A percentile compares a stretch with the other conserved stretches of the same genome.
Conservation (phyloP, 768 basidiomycete genomes). For the Myochromella boudieri region DNA sequence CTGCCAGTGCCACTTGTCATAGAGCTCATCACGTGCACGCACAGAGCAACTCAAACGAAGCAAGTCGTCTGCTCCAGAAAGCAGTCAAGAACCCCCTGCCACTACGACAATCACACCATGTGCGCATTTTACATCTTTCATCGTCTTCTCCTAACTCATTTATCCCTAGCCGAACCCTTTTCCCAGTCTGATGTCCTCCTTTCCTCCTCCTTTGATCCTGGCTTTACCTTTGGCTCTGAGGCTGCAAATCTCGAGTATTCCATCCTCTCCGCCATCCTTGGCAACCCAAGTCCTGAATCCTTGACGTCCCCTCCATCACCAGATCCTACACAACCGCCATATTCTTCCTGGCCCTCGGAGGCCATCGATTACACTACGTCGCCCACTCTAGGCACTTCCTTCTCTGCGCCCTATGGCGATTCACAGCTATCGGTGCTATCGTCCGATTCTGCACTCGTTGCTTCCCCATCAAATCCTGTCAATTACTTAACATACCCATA, state of each 20-base stretch:
- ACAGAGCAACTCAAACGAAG: conserved; percentile 50
- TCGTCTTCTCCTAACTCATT: conserved; percentile 13
- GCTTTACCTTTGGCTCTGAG: conserved; percentile 77
- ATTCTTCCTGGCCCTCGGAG: conserved; percentile 45
- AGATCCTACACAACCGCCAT: conserved; percentile 29
- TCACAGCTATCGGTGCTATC: conserved; percentile 36
- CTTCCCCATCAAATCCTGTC: conserved; percentile 34
- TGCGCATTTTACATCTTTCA: conserved; percentile 18
- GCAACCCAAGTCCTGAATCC: conserved; percentile 64
- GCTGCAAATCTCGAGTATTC: conserved; percentile 95
- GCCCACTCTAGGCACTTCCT: conserved; percentile 27
- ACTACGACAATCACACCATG: conserved; percentile 30
- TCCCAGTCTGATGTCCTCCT: conserved; percentile 60
- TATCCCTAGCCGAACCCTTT: conserved; percentile 46
- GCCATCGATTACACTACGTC: conserved; percentile 37
- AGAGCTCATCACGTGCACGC: conserved; percentile 38
- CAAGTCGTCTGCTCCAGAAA: conserved; percentile 42
- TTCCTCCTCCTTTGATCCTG: conserved; percentile 59
- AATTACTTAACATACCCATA: conserved; percentile 51
- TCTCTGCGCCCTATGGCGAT: conserved; percentile 34
- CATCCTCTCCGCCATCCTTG: conserved; percentile 89
- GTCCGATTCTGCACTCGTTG: conserved; percentile 30
- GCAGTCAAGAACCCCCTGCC: conserved; percentile 32
- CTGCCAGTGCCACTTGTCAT: conserved; percentile 19
- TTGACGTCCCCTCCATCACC: conserved; percentile 42